Evolutionary conservation across 2,329 filamentous ascomycete species (phyloP).

Genomic region (Pestalotiopsis sp.): DNA sequence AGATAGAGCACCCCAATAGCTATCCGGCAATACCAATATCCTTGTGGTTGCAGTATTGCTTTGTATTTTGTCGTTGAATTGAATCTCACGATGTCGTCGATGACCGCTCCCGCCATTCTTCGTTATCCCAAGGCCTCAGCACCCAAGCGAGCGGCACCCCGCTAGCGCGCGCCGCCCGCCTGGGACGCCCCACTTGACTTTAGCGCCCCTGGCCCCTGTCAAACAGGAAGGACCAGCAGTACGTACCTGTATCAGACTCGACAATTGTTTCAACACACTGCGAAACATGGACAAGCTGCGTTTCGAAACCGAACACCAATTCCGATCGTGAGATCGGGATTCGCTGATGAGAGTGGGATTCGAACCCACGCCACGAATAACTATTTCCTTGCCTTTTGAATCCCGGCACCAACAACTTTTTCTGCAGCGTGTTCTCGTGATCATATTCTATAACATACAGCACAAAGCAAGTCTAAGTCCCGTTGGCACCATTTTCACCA

Average conservation of each 20-base stretch:
- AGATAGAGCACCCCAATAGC: not conserved
- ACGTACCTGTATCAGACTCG: not conserved
- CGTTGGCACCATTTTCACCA: too few relatives aligned
- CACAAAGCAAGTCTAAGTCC: too few relatives aligned
- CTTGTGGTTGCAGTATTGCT: not conserved
- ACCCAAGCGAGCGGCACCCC: not conserved
- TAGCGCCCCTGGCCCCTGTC: not conserved
- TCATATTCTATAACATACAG: too few relatives aligned
- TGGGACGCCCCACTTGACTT: not conserved
- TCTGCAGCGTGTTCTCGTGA: too few relatives aligned
- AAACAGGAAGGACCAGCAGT: not conserved
- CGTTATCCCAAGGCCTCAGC: not conserved
- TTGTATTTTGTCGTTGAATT: not conserved
- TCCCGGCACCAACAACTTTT: too few relatives aligned
- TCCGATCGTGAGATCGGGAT: not conserved
- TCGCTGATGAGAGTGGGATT: slow-evolving; percentile 46
- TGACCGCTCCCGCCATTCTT: not conserved
- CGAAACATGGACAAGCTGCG: too few relatives aligned
- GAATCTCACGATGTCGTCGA: not conserved
- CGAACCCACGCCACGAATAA: slow-evolving; percentile 51
- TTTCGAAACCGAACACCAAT: not conserved
- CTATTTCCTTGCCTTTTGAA: slow-evolving; percentile 10
- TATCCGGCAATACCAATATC: not conserved
- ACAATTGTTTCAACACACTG: not conserved
- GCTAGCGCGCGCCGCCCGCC: not conserved